Evolutionary conservation across 2,329 filamentous ascomycete genomes (phyloP).

Genomic region (Didymosphaeria variabile): DNA sequence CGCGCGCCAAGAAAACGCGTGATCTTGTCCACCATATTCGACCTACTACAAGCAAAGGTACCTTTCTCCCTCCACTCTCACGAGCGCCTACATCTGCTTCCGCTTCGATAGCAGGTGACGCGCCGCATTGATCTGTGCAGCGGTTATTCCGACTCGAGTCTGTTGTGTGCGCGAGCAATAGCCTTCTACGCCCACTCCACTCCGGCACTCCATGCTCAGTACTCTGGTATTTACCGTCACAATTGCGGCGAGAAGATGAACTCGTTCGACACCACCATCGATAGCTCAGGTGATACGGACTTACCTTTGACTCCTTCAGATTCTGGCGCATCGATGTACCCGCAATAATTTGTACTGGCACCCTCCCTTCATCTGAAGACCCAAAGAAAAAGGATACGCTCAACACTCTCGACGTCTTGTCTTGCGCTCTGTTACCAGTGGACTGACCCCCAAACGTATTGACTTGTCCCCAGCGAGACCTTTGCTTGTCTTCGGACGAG

Average conservation of each 20-base stretch:
- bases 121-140: not conserved
- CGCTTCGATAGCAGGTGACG: not conserved
- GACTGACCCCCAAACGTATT: not conserved
- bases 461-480: not conserved
- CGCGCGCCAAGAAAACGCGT: constrained; percentile 2
- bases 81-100: not conserved
- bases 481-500: not conserved
- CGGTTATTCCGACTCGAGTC: not conserved
- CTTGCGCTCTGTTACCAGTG: not conserved
- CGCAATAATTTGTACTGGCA: no score
- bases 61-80: not conserved
- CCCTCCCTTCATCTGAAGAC: no score
- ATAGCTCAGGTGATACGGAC: no score
- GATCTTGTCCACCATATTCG: not conserved
- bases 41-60: not conserved
- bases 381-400: no score
- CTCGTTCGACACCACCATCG: no score
- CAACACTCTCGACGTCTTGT: not conserved
- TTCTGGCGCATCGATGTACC: no score
- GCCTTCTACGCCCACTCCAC: not conserved
- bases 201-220: no score
- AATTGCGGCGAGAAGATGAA: no score
- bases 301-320: no score
- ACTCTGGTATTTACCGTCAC: no score
- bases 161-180: not conserved